Conservation (phyloP, 345 rosid species). For the Sapria himalayana region DNA sequence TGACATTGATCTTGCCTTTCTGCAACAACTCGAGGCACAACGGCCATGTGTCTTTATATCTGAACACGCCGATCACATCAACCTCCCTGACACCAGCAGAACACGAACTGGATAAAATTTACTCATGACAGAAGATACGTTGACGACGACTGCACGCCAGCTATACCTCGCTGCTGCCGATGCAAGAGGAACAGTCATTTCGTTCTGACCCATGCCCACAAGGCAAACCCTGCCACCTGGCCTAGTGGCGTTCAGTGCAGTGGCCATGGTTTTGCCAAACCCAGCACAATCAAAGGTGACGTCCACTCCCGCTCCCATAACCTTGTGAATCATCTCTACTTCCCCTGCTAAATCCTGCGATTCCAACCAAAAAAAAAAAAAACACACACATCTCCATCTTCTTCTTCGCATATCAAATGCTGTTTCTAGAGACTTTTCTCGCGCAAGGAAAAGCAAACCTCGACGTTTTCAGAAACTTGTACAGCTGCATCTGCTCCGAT, state of each 20-base stretch:
- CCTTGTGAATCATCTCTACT: conserved; percentile 31
- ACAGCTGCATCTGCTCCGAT: conserved; percentile 53
- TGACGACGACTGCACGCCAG: no score
- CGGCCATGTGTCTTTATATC: conserved; percentile 84
- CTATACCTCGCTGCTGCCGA: conserved; percentile 93
- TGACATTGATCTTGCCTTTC: conserved; percentile 68
- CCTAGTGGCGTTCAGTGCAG: conserved; percentile 47
- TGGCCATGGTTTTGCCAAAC: conserved; percentile 68
- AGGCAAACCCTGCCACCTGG: conserved; percentile 95
- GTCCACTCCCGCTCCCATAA: conserved; percentile 40
- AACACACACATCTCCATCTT: no score
- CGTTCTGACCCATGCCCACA: conserved; percentile 49
- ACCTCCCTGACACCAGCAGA: conserved; percentile 40
- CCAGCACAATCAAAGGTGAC: conserved; percentile 88
- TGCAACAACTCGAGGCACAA: conserved; percentile 52
- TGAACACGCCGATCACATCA: conserved; percentile 60
- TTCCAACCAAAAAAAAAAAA: neutral
- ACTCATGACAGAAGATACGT: neutral
- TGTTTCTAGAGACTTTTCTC: no score
- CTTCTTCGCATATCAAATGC: no score
- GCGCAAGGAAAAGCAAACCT: conserved; percentile 44
- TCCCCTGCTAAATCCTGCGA: conserved; percentile 47
- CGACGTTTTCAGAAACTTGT: conserved; percentile 33
- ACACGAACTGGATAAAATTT: neutral
- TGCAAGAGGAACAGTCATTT: conserved; percentile 74